phyloP scores from a whole-genome alignment of 75 land plant species.

The Selaginella moellendorffii region DNA sequence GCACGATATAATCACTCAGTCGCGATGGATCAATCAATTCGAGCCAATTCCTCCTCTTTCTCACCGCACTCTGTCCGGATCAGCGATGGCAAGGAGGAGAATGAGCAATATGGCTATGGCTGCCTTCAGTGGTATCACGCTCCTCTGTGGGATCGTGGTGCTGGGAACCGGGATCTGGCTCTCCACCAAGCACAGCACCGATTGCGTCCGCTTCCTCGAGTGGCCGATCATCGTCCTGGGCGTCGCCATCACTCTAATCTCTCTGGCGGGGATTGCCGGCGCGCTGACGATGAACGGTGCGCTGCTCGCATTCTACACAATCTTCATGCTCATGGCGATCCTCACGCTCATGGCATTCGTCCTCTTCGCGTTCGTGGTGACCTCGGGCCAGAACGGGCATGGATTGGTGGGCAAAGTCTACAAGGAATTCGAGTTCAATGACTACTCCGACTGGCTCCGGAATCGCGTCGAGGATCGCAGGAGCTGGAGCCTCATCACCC shows the following conservation, averaged over 20 bases:
- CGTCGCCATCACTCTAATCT: conserved; percentile 33
- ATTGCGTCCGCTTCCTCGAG: conserved; percentile 49
- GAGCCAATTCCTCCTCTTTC: no score
- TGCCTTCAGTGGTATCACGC: not conserved
- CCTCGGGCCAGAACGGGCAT: conserved; percentile 36
- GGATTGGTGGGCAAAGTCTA: conserved; percentile 21
- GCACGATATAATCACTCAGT: no score
- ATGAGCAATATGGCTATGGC: not conserved
- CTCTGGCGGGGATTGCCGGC: conserved; percentile 48
- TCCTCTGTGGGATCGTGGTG: not conserved
- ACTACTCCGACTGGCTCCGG: conserved; percentile 44
- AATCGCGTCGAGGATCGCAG: conserved; percentile 19
- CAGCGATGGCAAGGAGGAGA: no score
- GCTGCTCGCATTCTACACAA: conserved; percentile 39
- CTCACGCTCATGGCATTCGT: conserved; percentile 29
- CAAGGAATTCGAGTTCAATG: conserved; percentile 38
- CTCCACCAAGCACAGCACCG: conserved; percentile 37
- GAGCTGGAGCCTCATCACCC: conserved; percentile 36
- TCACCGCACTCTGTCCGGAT: no score
- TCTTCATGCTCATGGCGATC: conserved; percentile 33
- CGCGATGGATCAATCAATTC: no score
- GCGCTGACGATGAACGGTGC: conserved; percentile 38
- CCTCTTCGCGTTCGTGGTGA: conserved; percentile 50
- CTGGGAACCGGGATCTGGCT: conserved; percentile 41
- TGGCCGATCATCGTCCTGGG: conserved; percentile 49